These are phyloP conservation scores for Alternaria brassicae DNA, from an alignment of 2,329 filamentous ascomycete species.

Conservation along the genomic window DNA sequence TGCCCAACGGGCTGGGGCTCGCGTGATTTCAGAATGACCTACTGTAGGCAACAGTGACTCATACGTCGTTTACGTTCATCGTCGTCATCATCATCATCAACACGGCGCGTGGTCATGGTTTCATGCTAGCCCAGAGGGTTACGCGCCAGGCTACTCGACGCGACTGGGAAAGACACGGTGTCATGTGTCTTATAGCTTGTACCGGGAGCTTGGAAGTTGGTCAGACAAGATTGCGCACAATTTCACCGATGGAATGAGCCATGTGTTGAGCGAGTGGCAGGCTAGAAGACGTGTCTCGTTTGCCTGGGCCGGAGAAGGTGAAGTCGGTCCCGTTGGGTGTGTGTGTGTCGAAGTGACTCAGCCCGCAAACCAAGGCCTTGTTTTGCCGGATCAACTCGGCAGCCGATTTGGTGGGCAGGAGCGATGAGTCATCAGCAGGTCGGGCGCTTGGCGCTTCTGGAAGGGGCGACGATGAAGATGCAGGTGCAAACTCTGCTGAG, in stretches of 20 bases:
- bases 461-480: slow-evolving; percentile 22
- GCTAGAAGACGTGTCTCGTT: slow-evolving; percentile 22
- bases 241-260: slow-evolving; percentile 16
- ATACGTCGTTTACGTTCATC: slow-evolving; percentile 9
- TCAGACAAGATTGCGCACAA: slow-evolving; percentile 29
- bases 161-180: slow-evolving; percentile 34
- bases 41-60: slow-evolving; percentile 27
- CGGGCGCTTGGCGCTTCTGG: slow-evolving; percentile 25
- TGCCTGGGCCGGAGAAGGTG: slow-evolving; percentile 26
- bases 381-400: slow-evolving; percentile 26
- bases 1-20: slow-evolving; percentile 6
- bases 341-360: slow-evolving; percentile 36
- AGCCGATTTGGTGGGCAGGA: slow-evolving; percentile 5
- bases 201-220: slow-evolving; percentile 17
- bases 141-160: slow-evolving; percentile 18
- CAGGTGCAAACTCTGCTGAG: slow-evolving; percentile 17
- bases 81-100: slow-evolving; percentile 16
- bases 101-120: slow-evolving; percentile 16
- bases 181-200: slow-evolving; percentile 35
- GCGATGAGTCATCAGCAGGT: slow-evolving; percentile 22
- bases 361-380: slow-evolving; percentile 22
- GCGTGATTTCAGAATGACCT: neutral
- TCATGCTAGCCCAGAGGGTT: slow-evolving; percentile 5
- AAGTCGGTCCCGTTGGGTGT: slow-evolving; percentile 6
- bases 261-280: slow-evolving; percentile 12